Evolutionary conservation across 345 rosid species (phyloP).

Genomic region (Linum tenue): DNA sequence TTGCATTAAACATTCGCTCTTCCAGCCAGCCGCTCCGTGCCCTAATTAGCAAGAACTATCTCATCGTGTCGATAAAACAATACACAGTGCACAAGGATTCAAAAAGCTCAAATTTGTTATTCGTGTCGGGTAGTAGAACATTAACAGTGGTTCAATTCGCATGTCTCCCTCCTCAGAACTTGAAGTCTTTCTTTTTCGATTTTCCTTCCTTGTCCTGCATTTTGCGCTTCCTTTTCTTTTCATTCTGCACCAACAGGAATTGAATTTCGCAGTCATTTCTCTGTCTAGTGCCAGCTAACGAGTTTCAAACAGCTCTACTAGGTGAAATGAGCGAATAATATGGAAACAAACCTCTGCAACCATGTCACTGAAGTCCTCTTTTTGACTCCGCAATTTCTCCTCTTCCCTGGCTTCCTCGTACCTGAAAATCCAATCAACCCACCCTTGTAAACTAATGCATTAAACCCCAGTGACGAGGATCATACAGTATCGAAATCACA

Average conservation of each 20-base stretch:
- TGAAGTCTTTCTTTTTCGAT: conserved; percentile 90
- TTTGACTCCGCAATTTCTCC: conserved; percentile 83
- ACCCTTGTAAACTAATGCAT: conserved; percentile 1
- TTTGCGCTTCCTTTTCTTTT: conserved; percentile 87
- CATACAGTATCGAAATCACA: not conserved
- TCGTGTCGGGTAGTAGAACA: too few species aligned
- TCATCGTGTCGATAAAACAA: too few species aligned
- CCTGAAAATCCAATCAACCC: conserved; percentile 30
- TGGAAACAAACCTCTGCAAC: conserved; percentile 74
- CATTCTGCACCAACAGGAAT: conserved; percentile 48
- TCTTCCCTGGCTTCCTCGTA: conserved; percentile 98
- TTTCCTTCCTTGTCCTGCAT: conserved; percentile 92
- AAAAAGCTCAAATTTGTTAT: too few species aligned
- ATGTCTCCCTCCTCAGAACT: conserved; percentile 31
- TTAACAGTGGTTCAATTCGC: too few species aligned
- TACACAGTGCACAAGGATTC: too few species aligned
- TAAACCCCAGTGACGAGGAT: not conserved
- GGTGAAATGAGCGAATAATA: not conserved
- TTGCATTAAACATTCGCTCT: too few species aligned
- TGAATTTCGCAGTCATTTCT: not conserved
- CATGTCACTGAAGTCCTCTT: conserved; percentile 98
- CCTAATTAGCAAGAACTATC: too few species aligned
- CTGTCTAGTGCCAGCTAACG: too few species aligned
- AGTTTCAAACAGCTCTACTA: too few species aligned
- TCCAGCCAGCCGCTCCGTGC: too few species aligned